Evolutionary conservation across 805 yeast species (phyloP).

Genomic region (Saccharomycopsis vini): DNA sequence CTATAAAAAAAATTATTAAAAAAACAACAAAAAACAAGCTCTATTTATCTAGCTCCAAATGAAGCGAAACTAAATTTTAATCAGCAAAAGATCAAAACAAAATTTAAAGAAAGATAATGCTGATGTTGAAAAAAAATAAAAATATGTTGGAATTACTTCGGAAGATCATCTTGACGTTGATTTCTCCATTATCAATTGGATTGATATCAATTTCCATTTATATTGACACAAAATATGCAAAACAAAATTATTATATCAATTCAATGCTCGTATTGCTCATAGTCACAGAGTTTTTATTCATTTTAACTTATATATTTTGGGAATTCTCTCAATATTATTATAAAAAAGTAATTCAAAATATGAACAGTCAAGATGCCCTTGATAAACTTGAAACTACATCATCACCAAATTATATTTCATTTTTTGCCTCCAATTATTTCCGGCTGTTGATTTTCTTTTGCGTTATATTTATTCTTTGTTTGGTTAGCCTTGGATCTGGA

Average conservation of each 20-base stretch:
- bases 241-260: not conserved
- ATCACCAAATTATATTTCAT: not conserved
- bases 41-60: no score
- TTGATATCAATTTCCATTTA: slow-evolving; percentile 1
- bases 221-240: not conserved
- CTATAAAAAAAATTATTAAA: no score
- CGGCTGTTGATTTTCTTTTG: not conserved
- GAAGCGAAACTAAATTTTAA: no score
- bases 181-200: not conserved
- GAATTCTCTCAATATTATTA: not conserved
- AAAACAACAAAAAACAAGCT: no score
- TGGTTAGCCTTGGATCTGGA: not conserved
- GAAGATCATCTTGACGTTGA: not conserved
- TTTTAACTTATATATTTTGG: slow-evolving; percentile 1
- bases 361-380: not conserved
- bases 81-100: no score
- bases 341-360: no score
- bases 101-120: no score
- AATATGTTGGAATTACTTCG: no score
- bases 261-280: not conserved
- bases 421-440: not conserved
- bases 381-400: no score
- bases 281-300: slow-evolving; percentile 2
- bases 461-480: not conserved
- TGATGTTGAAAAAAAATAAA: no score